phyloP scores from a whole-genome alignment of 1,139 yeast genomes.

The Suhomyces bolitotheri region DNA sequence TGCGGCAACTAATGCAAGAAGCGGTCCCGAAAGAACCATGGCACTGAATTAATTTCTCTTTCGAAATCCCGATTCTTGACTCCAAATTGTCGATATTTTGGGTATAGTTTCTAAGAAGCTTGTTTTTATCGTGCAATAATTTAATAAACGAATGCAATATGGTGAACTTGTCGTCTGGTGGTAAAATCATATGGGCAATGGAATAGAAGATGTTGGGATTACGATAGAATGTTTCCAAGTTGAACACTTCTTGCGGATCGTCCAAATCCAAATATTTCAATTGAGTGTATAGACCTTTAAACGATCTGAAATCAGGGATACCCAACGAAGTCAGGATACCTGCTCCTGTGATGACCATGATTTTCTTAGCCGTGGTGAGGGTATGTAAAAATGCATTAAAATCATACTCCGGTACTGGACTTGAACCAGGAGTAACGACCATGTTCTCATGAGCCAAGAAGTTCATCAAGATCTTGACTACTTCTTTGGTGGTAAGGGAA shows the following conservation, averaged over 20 bases:
- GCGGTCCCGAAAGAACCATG: constrained; percentile 96
- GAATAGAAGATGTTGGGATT: constrained; percentile 85
- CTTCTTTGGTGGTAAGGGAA: constrained; percentile 13
- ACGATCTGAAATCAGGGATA: constrained; percentile 92
- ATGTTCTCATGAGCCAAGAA: constrained; percentile 9
- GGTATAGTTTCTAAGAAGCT: constrained; percentile 82
- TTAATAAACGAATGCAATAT: constrained; percentile 86
- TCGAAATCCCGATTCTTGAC: constrained; percentile 73
- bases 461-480: constrained; percentile 20
- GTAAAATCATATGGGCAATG: constrained; percentile 83
- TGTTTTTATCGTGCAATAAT: constrained; percentile 72
- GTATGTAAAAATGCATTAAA: constrained; percentile 13
- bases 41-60: constrained; percentile 80
- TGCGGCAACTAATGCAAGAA: constrained; percentile 77
- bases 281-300: constrained; percentile 79
- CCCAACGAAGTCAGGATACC: constrained; percentile 94
- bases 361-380: constrained; percentile 36
- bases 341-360: constrained; percentile 89
- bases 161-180: constrained; percentile 64
- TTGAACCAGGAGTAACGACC: neutral
- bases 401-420: constrained; percentile 1
- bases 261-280: constrained; percentile 63
- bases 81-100: constrained; percentile 95
- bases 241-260: constrained; percentile 96
- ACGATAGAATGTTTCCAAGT: constrained; percentile 64